Evolutionary conservation across 495 filamentous ascomycete species (phyloP).

Genomic region (Cladorrhinum samala): DNA sequence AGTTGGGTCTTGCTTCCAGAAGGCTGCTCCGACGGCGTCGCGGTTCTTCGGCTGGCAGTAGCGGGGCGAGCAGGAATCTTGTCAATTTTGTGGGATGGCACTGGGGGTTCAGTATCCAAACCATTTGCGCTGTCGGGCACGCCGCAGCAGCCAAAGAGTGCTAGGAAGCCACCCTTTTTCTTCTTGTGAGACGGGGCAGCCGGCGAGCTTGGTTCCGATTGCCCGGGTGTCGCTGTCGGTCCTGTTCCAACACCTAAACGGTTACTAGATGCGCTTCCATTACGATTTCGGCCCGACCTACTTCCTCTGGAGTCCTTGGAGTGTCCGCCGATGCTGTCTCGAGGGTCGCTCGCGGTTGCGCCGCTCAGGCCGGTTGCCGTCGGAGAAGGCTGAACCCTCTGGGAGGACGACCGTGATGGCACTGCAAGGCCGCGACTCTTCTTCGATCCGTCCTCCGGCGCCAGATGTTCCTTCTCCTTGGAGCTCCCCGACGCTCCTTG

Average conservation of each 20-base stretch:
- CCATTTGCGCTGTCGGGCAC: slow-evolving; percentile 58
- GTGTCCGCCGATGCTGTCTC: slow-evolving; percentile 54
- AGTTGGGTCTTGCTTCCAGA: slow-evolving; percentile 43
- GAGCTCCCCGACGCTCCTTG: slow-evolving; percentile 35
- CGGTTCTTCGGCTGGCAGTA: slow-evolving; percentile 49
- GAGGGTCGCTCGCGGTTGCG: slow-evolving; percentile 54
- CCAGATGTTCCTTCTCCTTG: slow-evolving; percentile 42
- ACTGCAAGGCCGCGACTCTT: slow-evolving; percentile 55
- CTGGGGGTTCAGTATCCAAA: slow-evolving; percentile 53
- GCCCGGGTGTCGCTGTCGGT: slow-evolving; percentile 40
- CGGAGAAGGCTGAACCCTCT: slow-evolving; percentile 55
- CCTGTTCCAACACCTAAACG: slow-evolving; percentile 40
- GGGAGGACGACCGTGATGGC: slow-evolving; percentile 64
- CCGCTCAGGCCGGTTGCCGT: slow-evolving; percentile 61
- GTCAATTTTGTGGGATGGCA: slow-evolving; percentile 61
- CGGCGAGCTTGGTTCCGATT: slow-evolving; percentile 42
- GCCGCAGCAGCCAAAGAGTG: slow-evolving; percentile 76
- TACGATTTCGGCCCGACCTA: slow-evolving; percentile 59
- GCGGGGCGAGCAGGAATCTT: slow-evolving; percentile 47
- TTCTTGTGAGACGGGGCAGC: slow-evolving; percentile 47
- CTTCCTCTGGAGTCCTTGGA: slow-evolving; percentile 62
- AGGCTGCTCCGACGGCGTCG: slow-evolving; percentile 50
- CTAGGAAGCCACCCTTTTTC: slow-evolving; percentile 60
- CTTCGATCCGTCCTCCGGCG: slow-evolving; percentile 44
- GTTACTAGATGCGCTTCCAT: slow-evolving; percentile 58